Percentiles rank a stretch among this genome's conserved stretches.
These are phyloP conservation scores for Pseudopithomyces maydicus DNA, from an alignment of 2,329 filamentous ascomycete species.

Conservation along the genomic window DNA sequence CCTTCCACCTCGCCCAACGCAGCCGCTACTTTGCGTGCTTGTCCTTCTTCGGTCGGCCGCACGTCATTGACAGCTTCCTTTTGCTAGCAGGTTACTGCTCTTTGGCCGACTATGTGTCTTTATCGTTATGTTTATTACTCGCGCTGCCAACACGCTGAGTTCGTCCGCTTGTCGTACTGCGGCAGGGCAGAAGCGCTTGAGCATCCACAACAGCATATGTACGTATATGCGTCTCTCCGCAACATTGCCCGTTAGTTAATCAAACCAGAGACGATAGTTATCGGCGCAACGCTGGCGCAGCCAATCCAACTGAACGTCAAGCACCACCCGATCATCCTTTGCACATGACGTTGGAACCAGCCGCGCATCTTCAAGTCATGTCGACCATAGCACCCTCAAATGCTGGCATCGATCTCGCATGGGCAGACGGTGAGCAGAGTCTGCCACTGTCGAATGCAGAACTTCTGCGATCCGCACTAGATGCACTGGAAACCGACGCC, in stretches of 20 bases:
- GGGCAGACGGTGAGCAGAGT: slow-evolving; percentile 4
- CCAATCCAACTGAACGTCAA: slow-evolving; percentile 5
- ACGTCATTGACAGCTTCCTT: slow-evolving; percentile 8
- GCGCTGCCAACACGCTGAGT: slow-evolving; percentile 37
- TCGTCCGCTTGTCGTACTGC: slow-evolving; percentile 39
- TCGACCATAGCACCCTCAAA: slow-evolving; percentile 26
- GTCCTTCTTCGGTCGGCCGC: not conserved
- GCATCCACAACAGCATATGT: slow-evolving; percentile 27
- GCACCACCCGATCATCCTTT: slow-evolving; percentile 2
- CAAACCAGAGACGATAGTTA: slow-evolving; percentile 24
- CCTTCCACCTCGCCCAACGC: not conserved
- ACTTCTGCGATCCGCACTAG: slow-evolving; percentile 27
- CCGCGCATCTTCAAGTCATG: slow-evolving; percentile 27
- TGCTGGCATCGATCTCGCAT: slow-evolving; percentile 11
- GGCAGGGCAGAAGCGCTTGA: slow-evolving; percentile 28
- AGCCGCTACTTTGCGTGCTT: slow-evolving; percentile 4
- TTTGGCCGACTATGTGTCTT: slow-evolving; percentile 35
- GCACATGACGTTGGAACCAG: slow-evolving; percentile 8
- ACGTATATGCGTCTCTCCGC: not conserved
- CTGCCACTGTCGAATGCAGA: slow-evolving; percentile 13
- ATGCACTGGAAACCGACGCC: slow-evolving; percentile 10
- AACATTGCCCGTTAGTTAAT: not conserved
- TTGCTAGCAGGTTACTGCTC: slow-evolving; percentile 2
- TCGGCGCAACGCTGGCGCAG: slow-evolving; percentile 15
- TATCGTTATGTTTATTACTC: slow-evolving; percentile 43